These are phyloP conservation scores for Aspergillus viridinutans DNA, from an alignment of 2,329 filamentous ascomycete species.

Conservation along the genomic window DNA sequence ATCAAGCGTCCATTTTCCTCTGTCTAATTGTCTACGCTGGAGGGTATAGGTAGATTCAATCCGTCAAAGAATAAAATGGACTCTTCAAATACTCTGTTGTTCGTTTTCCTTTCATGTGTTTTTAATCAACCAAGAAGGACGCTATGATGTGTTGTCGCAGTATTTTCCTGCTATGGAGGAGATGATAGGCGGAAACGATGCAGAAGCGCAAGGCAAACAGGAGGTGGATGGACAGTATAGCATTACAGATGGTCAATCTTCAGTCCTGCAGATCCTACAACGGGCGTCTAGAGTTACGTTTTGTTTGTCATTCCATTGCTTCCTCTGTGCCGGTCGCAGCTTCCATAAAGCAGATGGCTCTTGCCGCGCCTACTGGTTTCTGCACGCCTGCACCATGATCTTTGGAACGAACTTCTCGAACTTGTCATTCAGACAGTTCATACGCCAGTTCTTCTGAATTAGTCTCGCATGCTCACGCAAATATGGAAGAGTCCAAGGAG, in stretches of 20 bases:
- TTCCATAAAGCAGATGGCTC: not conserved
- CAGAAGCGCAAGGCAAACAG: not conserved
- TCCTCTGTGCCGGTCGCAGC: not conserved
- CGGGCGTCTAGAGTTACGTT: not conserved
- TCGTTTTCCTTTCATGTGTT: not conserved
- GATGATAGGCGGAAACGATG: no score
- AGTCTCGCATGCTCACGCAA: not conserved
- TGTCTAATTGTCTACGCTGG: not conserved
- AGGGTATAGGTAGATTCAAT: not conserved
- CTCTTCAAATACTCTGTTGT: not conserved
- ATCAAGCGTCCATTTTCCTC: slow-evolving; percentile 1
- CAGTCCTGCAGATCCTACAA: not conserved
- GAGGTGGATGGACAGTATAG: not conserved
- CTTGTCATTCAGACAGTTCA: not conserved
- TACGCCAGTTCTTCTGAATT: not conserved
- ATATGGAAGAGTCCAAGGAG: slow-evolving; percentile 12
- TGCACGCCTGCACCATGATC: not conserved
- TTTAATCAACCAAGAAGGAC: not conserved
- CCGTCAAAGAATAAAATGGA: not conserved
- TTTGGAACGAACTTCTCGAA: not conserved
- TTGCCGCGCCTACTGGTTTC: not conserved
- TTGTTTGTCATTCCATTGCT: not conserved
- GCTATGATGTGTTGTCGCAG: not conserved
- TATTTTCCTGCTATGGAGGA: not conserved
- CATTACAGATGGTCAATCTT: not conserved